A percentile compares a stretch with the other conserved stretches of the same genome.
phyloP scores from a whole-genome alignment of 495 filamentous ascomycete genomes.

The Lepidopterella palustris region DNA sequence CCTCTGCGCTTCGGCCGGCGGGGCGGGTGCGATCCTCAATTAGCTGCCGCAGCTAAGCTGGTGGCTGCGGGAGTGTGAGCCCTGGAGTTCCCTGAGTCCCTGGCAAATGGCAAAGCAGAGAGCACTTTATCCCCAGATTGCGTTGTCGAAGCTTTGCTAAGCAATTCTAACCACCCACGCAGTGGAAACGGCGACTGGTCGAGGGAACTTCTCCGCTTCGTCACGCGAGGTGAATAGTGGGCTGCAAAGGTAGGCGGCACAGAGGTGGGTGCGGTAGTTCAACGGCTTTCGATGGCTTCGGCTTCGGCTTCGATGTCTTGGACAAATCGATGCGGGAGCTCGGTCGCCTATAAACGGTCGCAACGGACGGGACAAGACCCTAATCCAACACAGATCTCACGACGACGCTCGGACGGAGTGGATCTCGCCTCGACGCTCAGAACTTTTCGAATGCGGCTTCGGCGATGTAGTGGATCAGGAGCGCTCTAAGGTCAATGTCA shows the following conservation, averaged over 20 bases:
- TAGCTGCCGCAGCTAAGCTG: slow-evolving; percentile 29
- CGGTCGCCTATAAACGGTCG: background rate
- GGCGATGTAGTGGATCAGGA: slow-evolving; percentile 5
- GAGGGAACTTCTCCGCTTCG: too few species aligned
- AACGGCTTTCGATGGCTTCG: too few species aligned
- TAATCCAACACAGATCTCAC: slow-evolving; percentile 25
- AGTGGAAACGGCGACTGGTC: too few species aligned
- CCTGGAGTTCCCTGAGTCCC: slow-evolving; percentile 4
- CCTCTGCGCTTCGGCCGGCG: slow-evolving; percentile 31
- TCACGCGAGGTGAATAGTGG: too few species aligned
- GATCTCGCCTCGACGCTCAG: slow-evolving; percentile 15
- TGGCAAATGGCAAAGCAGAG: slow-evolving; percentile 18
- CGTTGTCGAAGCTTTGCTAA: slow-evolving; percentile 14
- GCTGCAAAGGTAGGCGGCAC: too few species aligned
- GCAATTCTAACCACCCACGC: too few species aligned
- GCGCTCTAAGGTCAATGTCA: slow-evolving; percentile 12
- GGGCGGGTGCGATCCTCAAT: slow-evolving; percentile 28
- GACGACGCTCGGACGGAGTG: slow-evolving; percentile 18
- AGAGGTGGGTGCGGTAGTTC: background rate
- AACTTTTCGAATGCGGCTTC: slow-evolving; percentile 10
- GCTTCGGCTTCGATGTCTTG: too few species aligned
- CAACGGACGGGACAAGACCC: background rate
- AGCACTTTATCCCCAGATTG: slow-evolving; percentile 30
- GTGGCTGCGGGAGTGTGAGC: slow-evolving; percentile 13
- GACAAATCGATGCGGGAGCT: background rate